Conservation (phyloP, 257 asterid species). For the Hygrophila difformis region DNA sequence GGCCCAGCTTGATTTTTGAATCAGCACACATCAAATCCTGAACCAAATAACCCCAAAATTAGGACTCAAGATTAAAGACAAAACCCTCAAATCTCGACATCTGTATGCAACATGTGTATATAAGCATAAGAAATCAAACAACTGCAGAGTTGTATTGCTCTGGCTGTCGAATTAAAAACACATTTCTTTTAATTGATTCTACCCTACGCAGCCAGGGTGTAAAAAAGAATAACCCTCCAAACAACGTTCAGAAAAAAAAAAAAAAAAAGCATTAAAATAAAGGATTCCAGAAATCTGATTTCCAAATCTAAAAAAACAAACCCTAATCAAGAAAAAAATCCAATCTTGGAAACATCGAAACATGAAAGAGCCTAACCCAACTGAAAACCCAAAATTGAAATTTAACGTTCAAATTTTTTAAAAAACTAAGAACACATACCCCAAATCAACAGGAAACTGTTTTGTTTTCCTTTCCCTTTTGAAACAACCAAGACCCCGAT, state of each 20-base stretch:
- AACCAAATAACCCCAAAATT: constrained; percentile 13
- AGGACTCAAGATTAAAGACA: constrained; percentile 1
- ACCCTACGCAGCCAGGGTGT: constrained; percentile 21
- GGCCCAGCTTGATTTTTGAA: constrained; percentile 28
- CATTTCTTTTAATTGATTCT: constrained; percentile 15
- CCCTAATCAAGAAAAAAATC: constrained; percentile 24
- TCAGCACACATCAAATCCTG: constrained; percentile 52
- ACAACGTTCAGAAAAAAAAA: no score
- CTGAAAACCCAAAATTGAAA: not conserved
- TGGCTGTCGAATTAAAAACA: constrained; percentile 16
- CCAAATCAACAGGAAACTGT: constrained; percentile 6
- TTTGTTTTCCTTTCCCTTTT: no score
- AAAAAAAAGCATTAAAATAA: constrained; percentile 12
- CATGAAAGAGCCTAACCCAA: not conserved
- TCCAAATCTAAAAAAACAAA: constrained; percentile 18
- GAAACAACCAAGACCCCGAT: no score
- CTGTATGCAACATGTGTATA: constrained; percentile 3
- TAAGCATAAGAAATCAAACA: not conserved
- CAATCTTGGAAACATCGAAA: constrained; percentile 13
- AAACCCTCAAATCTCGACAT: constrained; percentile 9
- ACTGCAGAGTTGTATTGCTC: constrained; percentile 7
- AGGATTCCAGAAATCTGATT: constrained; percentile 6
- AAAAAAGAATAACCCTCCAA: constrained; percentile 7
- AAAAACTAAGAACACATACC: constrained; percentile 19
- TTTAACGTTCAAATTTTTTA: constrained; percentile 6